A percentile compares a stretch with the other conserved stretches of the same genome.
phyloP scores from a whole-genome alignment of 2,329 filamentous ascomycete species.

The Raffaelea arxii region DNA sequence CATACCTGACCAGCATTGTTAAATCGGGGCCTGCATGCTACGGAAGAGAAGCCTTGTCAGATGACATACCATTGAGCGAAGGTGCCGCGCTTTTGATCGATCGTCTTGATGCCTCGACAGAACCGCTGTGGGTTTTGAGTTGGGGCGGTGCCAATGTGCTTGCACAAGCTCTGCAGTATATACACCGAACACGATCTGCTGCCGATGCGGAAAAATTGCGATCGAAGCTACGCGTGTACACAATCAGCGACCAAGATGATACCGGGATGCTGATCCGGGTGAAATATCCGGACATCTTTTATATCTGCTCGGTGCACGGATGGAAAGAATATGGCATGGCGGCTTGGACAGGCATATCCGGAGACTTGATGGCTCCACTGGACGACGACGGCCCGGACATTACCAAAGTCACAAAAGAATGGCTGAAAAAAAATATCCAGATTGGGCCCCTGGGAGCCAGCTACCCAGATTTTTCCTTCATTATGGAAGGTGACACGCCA shows the following conservation, averaged over 20 bases:
- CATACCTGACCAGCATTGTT: neutral
- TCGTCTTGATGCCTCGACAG: neutral
- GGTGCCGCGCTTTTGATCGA: neutral
- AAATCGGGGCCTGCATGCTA: neutral
- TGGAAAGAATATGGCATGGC: slow-evolving; percentile 46
- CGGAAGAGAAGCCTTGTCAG: neutral
- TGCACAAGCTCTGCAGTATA: neutral
- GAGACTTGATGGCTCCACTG: slow-evolving; percentile 17
- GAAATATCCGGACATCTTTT: slow-evolving; percentile 43
- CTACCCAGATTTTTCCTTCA: slow-evolving; percentile 38
- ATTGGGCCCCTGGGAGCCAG: slow-evolving; percentile 31
- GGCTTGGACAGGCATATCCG: slow-evolving; percentile 42
- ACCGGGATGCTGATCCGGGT: slow-evolving; percentile 44
- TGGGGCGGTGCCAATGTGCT: neutral
- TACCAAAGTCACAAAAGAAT: slow-evolving; percentile 35
- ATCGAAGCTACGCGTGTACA: slow-evolving; percentile 37
- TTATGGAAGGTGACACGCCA: slow-evolving; percentile 42
- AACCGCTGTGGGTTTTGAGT: neutral
- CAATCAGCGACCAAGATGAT: slow-evolving; percentile 52
- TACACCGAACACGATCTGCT: neutral
- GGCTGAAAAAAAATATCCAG: slow-evolving; percentile 44
- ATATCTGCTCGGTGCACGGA: slow-evolving; percentile 44
- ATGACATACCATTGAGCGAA: neutral
- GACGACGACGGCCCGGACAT: slow-evolving; percentile 35
- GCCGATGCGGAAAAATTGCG: neutral